Evolutionary conservation across 768 basidiomycete genomes (phyloP).

Genomic region (Glaciozyma antarctica): DNA sequence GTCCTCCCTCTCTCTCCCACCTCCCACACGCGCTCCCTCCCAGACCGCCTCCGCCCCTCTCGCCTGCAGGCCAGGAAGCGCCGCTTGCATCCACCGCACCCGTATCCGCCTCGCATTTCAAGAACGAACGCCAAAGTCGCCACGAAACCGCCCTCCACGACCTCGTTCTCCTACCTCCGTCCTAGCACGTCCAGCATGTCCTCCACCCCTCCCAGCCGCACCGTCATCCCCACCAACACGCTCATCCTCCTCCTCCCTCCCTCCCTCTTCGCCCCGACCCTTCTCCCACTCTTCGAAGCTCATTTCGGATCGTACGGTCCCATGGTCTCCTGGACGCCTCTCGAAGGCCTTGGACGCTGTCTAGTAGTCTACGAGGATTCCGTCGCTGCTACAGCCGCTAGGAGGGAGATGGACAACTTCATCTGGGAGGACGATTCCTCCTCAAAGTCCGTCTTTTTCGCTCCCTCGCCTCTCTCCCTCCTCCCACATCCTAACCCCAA

Average conservation of each 20-base stretch:
- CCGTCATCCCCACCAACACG: constrained; percentile 57
- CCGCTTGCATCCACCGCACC: too few relatives aligned
- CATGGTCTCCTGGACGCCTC: constrained; percentile 66
- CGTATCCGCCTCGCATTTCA: too few relatives aligned
- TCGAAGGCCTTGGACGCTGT: constrained; percentile 23
- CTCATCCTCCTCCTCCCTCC: constrained; percentile 71
- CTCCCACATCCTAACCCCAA: constrained; percentile 22
- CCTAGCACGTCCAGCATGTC: too few relatives aligned
- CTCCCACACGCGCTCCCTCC: too few relatives aligned
- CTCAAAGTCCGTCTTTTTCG: background rate
- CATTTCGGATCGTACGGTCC: constrained; percentile 67
- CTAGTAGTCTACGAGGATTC: constrained; percentile 40
- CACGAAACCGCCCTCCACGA: too few relatives aligned
- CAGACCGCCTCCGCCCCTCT: too few relatives aligned
- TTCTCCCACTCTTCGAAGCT: constrained; percentile 43
- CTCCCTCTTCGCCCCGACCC: constrained; percentile 55
- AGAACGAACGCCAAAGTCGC: too few relatives aligned
- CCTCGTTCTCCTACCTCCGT: too few relatives aligned
- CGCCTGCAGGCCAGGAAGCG: too few relatives aligned
- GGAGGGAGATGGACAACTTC: constrained; percentile 41
- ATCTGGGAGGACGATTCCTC: constrained; percentile 34
- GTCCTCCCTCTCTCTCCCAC: too few relatives aligned
- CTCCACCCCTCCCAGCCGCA: too few relatives aligned
- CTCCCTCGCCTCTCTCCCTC: constrained; percentile 7
- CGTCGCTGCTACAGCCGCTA: constrained; percentile 58